phyloP scores from a whole-genome alignment of 225 moss, liverwort and hornwort species.

The Polytrichum formosum region DNA sequence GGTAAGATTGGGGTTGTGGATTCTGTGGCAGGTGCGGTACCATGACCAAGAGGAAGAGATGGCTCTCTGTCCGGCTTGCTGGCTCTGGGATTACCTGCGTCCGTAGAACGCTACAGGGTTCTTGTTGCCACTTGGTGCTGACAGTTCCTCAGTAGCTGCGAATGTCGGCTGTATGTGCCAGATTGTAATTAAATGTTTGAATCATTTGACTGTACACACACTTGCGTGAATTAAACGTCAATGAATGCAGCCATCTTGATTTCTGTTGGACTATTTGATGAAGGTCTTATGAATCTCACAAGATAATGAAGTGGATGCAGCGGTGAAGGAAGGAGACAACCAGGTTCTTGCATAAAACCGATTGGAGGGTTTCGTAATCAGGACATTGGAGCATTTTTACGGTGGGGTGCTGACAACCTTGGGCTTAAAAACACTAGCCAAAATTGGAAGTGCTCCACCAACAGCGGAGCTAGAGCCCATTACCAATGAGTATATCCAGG shows the following conservation, averaged over 20 bases:
- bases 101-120: slow-evolving; percentile 47
- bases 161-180: slow-evolving; percentile 65
- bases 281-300: too few species aligned
- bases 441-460: slow-evolving; percentile 81
- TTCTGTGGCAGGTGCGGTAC: slow-evolving; percentile 33
- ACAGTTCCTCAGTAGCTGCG: slow-evolving; percentile 58
- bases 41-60: slow-evolving; percentile 57
- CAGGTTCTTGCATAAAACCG: slow-evolving; percentile 76
- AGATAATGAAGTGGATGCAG: slow-evolving; percentile 16
- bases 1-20: background rate
- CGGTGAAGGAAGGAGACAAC: slow-evolving; percentile 72
- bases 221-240: too few species aligned
- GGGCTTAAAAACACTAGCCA: slow-evolving; percentile 69
- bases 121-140: slow-evolving; percentile 59
- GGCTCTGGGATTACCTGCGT: slow-evolving; percentile 66
- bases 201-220: too few species aligned
- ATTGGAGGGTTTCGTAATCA: slow-evolving; percentile 92
- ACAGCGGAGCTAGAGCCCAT: slow-evolving; percentile 91
- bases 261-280: too few species aligned
- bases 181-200: slow-evolving; percentile 37
- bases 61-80: slow-evolving; percentile 58
- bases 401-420: slow-evolving; percentile 74
- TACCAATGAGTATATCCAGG: slow-evolving; percentile 63
- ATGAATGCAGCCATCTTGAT: too few species aligned
- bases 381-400: slow-evolving; percentile 71